These are phyloP conservation scores for Fusarium stilboides DNA, from an alignment of 2,329 filamentous ascomycete species.

Conservation along the genomic window DNA sequence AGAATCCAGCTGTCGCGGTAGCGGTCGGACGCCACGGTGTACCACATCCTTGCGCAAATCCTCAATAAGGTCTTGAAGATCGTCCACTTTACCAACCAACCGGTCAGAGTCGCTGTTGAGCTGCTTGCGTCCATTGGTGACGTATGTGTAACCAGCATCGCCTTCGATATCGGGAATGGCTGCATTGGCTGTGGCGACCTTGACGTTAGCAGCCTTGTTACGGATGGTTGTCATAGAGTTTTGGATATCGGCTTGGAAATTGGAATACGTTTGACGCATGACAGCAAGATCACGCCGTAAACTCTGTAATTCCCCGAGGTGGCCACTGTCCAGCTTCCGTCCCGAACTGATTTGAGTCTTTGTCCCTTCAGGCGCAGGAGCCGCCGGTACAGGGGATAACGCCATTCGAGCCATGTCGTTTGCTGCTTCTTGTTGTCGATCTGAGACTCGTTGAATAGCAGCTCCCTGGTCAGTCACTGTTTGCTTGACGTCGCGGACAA, in stretches of 20 bases:
- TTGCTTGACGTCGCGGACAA: constrained; percentile 89
- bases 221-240: constrained; percentile 88
- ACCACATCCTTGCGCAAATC: constrained; percentile 98
- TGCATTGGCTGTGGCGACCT: constrained; percentile 79
- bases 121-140: constrained; percentile 88
- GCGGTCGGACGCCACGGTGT: constrained; percentile 88
- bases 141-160: constrained; percentile 86
- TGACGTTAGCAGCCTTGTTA: constrained; percentile 85
- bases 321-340: constrained; percentile 68
- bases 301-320: constrained; percentile 83
- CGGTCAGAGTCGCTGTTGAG: constrained; percentile 90
- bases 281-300: constrained; percentile 91
- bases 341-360: constrained; percentile 54
- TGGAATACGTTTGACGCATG: constrained; percentile 92
- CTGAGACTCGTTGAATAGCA: constrained; percentile 87
- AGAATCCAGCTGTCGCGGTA: constrained; percentile 89
- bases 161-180: constrained; percentile 80
- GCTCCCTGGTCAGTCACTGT: constrained; percentile 87
- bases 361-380: constrained; percentile 60
- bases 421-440: constrained; percentile 89
- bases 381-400: constrained; percentile 62
- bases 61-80: constrained; percentile 96
- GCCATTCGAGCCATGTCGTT: constrained; percentile 83
- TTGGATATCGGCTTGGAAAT: constrained; percentile 90
- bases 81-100: constrained; percentile 92